Evolutionary conservation across 2,329 filamentous ascomycete genomes (phyloP).

Genomic region (Pestalotiopsis sp.): DNA sequence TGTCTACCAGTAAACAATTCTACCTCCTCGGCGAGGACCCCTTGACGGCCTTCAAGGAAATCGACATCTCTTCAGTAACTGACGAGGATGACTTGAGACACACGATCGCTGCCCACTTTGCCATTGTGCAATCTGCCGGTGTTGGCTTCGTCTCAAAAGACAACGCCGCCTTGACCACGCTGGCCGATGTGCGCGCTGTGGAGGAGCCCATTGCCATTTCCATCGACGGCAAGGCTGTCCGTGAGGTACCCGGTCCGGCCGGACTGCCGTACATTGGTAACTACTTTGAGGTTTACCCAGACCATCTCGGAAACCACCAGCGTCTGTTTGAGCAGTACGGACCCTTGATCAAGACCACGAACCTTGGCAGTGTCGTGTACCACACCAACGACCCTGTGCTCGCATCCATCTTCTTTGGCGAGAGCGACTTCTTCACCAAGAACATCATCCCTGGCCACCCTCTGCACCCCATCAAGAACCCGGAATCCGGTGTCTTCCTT

Average conservation of each 20-base stretch:
- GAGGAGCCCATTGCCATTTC: conserved; percentile 42
- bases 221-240: conserved; percentile 51
- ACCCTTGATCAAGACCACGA: conserved; percentile 52
- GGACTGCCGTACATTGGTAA: conserved; percentile 54
- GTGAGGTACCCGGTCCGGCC: conserved; percentile 51
- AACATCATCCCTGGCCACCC: conserved; percentile 53
- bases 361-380: conserved; percentile 52
- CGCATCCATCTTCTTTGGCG: conserved; percentile 46
- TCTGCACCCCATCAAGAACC: conserved; percentile 43
- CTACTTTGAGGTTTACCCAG: conserved; percentile 57
- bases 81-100: conserved; percentile 41
- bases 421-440: conserved; percentile 57
- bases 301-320: conserved; percentile 60
- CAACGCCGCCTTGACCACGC: conserved; percentile 31
- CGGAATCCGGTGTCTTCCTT: conserved; percentile 45
- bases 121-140: conserved; percentile 45
- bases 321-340: conserved; percentile 57
- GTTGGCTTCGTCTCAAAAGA: conserved; percentile 37
- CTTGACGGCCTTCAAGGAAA: conserved; percentile 33
- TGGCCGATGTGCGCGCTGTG: conserved; percentile 37
- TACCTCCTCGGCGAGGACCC: conserved; percentile 44
- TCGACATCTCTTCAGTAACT: conserved; percentile 37
- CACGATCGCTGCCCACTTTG: conserved; percentile 43
- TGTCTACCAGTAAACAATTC: conserved; percentile 36
- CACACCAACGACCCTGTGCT: conserved; percentile 53